Conservation (phyloP, 495 filamentous ascomycete genomes). For the Rostrohypoxylon terebratum region DNA sequence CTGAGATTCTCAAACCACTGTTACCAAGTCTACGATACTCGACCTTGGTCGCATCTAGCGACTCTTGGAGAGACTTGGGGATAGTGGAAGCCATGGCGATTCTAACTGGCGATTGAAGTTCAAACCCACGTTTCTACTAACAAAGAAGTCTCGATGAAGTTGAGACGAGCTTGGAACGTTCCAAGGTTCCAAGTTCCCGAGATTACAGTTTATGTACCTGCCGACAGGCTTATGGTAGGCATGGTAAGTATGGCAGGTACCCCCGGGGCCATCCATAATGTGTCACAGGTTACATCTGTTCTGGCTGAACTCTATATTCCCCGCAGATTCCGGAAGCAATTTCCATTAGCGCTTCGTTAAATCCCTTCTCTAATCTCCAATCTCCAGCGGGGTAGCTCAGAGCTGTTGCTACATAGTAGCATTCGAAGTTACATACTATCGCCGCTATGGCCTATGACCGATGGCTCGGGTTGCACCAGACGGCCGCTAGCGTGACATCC, state of each 20-base stretch:
- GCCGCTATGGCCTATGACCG: not conserved
- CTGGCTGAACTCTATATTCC: slow-evolving; percentile 39
- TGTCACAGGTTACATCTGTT: slow-evolving; percentile 9
- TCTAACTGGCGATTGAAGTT: not conserved
- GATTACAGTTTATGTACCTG: slow-evolving; percentile 11
- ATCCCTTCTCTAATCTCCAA: slow-evolving; percentile 2
- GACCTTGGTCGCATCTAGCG: slow-evolving; percentile 55
- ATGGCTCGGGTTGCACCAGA: not conserved
- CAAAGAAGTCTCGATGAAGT: slow-evolving; percentile 3
- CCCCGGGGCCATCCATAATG: not conserved
- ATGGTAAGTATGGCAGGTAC: not conserved
- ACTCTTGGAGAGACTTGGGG: slow-evolving; percentile 51
- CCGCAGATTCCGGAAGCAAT: slow-evolving; percentile 7
- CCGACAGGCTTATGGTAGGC: too few species aligned
- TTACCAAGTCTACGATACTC: slow-evolving; percentile 69
- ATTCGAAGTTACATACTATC: slow-evolving; percentile 35
- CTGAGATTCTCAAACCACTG: slow-evolving; percentile 74
- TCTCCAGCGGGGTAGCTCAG: slow-evolving; percentile 28
- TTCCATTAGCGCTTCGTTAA: not conserved
- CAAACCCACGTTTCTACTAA: not conserved
- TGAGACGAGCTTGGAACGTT: not conserved
- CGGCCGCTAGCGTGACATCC: not conserved
- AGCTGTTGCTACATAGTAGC: slow-evolving; percentile 6
- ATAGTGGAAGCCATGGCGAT: slow-evolving; percentile 31
- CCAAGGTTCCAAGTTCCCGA: too few species aligned